Evolutionary conservation across 75 land plant genomes (phyloP), one percentile per base, ranked within the genome.

Genomic region (Isoetes taiwanensis): DNA sequence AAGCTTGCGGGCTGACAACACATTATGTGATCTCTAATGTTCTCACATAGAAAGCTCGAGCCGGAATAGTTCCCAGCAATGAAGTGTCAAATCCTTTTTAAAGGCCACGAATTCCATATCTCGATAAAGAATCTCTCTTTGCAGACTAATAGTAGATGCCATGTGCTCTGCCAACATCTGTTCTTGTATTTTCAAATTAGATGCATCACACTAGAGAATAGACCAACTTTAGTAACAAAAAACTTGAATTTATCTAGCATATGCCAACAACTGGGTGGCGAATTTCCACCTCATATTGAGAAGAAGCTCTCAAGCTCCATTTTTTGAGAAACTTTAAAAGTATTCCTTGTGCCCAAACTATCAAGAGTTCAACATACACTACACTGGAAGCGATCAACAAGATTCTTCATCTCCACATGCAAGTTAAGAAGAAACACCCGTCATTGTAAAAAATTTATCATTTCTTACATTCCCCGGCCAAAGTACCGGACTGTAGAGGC

Each of bases 181-280:
- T 28, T 60, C 52, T 27, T 41, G 56, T 16, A 52, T 60, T 27
- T 60, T 60, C 29, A 60, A 52, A 14, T 41, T 52, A 27, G 43
- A 29, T 14, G 41, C 35, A 14, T 37, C 30, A 60, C 62, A 1
- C 62, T 52, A 28, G 62, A 60, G 29, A 60, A 60, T 27, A 60
- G 62, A 4, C 52, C 62, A 12, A 52, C 62, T 16, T 52, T 52
- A 14, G 43, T 46, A 14, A 60, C 27, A 42, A 60, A 60, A 30
- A 60, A 60, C 56, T 42, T 40, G 27, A 52, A 34, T 52, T 60
- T 60, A 52, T 60, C 62, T 9, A 60, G 62, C 62, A 60, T 60
- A 11, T 60, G 41, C 62, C 62, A 61, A 33, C 62, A 3, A 52
- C 62, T 3, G 62, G 62, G 12, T 41, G 56, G 0, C 55, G 56